Conservation (phyloP, 139 green algal species). For the Micractinium conductrix region DNA sequence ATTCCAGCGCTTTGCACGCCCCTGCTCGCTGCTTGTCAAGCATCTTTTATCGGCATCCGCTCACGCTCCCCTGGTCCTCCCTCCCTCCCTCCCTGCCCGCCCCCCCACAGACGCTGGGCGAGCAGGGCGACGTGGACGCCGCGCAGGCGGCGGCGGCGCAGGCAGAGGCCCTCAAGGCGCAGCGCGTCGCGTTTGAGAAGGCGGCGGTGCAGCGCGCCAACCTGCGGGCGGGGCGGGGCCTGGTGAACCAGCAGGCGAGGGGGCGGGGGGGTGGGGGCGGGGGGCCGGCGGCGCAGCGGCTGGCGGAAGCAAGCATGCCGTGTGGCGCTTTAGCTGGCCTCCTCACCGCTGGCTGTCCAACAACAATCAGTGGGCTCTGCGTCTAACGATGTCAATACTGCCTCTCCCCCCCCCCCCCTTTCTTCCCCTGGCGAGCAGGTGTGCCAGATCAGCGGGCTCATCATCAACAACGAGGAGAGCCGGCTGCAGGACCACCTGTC, state of each 20-base stretch:
- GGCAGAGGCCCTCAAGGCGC: slow-evolving; percentile 47
- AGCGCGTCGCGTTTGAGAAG: slow-evolving; percentile 36
- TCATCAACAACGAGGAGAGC: slow-evolving; percentile 64
- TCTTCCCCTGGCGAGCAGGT: too few species aligned
- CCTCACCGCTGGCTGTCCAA: neutral
- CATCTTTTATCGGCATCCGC: too few species aligned
- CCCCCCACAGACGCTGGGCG: slow-evolving; percentile 40
- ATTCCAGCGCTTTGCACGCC: neutral
- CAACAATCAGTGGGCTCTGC: too few species aligned
- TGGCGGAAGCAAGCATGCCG: too few species aligned
- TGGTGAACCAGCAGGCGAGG: slow-evolving; percentile 35
- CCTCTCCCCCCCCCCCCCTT: too few species aligned
- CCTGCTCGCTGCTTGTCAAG: neutral
- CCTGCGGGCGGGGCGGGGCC: slow-evolving; percentile 27
- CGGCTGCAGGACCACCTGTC: slow-evolving; percentile 58
- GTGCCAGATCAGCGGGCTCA: slow-evolving; percentile 56
- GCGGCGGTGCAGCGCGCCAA: slow-evolving; percentile 29
- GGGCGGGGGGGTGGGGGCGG: neutral
- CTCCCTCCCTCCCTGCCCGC: neutral
- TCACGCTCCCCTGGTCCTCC: neutral
- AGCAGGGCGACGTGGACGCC: slow-evolving; percentile 64
- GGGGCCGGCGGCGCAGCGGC: too few species aligned
- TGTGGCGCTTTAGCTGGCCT: neutral
- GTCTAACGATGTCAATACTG: too few species aligned
- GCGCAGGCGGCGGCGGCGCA: slow-evolving; percentile 40